Percentiles rank a stretch among this genome's conserved stretches.
phyloP scores from a whole-genome alignment of 352 stramenopile species.

The Globisporangium abappressorium region DNA sequence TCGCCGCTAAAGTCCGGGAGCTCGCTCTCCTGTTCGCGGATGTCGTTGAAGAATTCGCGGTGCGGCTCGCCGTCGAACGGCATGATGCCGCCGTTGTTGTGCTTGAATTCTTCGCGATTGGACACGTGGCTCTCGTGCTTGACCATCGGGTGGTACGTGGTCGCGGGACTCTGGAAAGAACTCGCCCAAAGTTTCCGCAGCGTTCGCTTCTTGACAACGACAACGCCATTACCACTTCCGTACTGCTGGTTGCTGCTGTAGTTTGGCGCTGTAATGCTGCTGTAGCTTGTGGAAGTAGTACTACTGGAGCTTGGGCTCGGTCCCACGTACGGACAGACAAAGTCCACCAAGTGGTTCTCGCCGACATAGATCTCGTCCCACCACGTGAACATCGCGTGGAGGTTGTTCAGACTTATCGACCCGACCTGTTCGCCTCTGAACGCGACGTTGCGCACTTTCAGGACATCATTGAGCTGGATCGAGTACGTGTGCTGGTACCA shows the following conservation, averaged over 20 bases:
- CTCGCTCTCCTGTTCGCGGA: slow-evolving; percentile 54
- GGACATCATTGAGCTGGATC: slow-evolving; percentile 90
- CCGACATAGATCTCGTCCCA: slow-evolving; percentile 97
- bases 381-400: slow-evolving; percentile 82
- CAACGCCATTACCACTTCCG: slow-evolving; percentile 20
- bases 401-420: slow-evolving; percentile 79
- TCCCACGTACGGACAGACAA: slow-evolving; percentile 73
- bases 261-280: background rate
- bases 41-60: slow-evolving; percentile 74
- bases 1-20: slow-evolving; percentile 33
- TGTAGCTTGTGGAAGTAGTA: background rate
- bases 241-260: slow-evolving; percentile 8
- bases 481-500: slow-evolving; percentile 81
- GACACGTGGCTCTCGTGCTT: slow-evolving; percentile 87
- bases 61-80: slow-evolving; percentile 87
- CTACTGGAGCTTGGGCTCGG: background rate
- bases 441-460: slow-evolving; percentile 47
- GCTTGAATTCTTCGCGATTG: slow-evolving; percentile 63
- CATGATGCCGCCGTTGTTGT: slow-evolving; percentile 73
- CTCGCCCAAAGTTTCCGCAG: slow-evolving; percentile 61
- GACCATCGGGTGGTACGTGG: slow-evolving; percentile 68
- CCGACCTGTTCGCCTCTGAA: slow-evolving; percentile 55
- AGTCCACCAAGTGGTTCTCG: slow-evolving; percentile 88
- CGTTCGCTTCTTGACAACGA: slow-evolving; percentile 41
- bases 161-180: slow-evolving; percentile 27